phyloP scores from a whole-genome alignment of 2,329 filamentous ascomycete species.

The Immersiporthe knoxdaviesiana region DNA sequence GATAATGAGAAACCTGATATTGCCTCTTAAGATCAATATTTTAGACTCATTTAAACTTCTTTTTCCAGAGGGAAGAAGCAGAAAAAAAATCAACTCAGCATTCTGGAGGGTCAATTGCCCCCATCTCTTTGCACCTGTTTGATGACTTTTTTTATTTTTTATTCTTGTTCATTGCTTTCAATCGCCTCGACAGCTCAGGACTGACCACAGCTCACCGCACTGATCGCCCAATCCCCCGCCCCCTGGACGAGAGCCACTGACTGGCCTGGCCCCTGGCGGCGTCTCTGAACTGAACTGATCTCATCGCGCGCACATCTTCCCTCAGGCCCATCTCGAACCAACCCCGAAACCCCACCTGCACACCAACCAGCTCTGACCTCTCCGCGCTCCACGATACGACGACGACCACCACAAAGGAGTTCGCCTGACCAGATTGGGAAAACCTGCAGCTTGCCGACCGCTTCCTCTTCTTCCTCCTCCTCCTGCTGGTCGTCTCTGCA shows the following conservation, averaged over 20 bases:
- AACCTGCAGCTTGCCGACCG: neutral
- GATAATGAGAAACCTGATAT: neutral
- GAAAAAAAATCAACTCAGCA: neutral
- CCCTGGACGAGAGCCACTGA: neutral
- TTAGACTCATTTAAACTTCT: conserved; percentile 5
- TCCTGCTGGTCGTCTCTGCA: too few species aligned
- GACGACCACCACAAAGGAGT: neutral
- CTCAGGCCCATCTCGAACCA: neutral
- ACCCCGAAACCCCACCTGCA: neutral
- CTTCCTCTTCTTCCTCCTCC: neutral
- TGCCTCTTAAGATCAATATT: conserved; percentile 7
- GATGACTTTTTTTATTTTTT: neutral
- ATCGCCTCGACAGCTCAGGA: neutral
- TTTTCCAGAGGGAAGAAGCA: neutral
- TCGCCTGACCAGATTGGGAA: neutral
- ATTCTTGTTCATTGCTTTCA: neutral
- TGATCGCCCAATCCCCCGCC: neutral
- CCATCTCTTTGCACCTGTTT: neutral
- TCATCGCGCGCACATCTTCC: neutral
- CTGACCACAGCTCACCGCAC: neutral
- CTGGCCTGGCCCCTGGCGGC: neutral
- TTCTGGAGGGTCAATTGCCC: neutral
- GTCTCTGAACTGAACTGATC: neutral
- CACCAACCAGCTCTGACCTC: neutral
- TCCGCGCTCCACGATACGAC: neutral